Evolutionary conservation across 2,329 filamentous ascomycete species (phyloP), one percentile per base, ranked within the genome.

Genomic region (Fusarium multiceps): DNA sequence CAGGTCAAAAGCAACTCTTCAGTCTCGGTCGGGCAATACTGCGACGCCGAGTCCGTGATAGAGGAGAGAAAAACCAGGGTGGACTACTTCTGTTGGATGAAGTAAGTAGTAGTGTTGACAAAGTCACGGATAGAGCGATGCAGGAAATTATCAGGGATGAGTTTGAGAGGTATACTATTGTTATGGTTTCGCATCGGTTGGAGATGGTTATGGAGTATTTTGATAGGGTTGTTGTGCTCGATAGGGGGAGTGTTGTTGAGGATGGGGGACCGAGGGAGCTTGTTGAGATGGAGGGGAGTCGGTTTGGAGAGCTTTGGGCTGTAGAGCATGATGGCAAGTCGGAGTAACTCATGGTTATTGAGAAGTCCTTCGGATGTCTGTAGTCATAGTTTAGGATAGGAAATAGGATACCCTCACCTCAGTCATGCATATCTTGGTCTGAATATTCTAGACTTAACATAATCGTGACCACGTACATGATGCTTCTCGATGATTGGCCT

Each of bases 1-100:
- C 86, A 34, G 90, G 90, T 0, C 89, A 92, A 75, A 84, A 84
- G 46, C 89, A 92, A 72, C 81, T 92, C 0, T 89, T 92, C 69
- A 88, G 85, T 66, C 82, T 92, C 2, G 89, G 86, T 0, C 78
- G 89, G 1, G 89, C 88, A 0, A 81, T 91, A 20, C 76, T 91
- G 10, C 78, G 84, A 7, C 60, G 72, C 3, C 54, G 72, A 2
- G 67, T 74, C 1, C 68, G 73, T 4, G 69, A 75, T 12, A 66
- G 61, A 27, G 21, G 2, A 7, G 53, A 4, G 67, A 75, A 42
- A 47, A 75, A 68, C 23, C 55, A 59, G n/a, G 72, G 74, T 2
- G 74, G 74, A 0, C 12, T 83, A 0, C 50, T 84, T 14, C 48
- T 84, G 4, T 74, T 84, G 4, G 82, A 84, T 20, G 83, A 84